phyloP scores from a whole-genome alignment of 1,284 basidiomycete genomes.

The Marasmius fiardii region DNA sequence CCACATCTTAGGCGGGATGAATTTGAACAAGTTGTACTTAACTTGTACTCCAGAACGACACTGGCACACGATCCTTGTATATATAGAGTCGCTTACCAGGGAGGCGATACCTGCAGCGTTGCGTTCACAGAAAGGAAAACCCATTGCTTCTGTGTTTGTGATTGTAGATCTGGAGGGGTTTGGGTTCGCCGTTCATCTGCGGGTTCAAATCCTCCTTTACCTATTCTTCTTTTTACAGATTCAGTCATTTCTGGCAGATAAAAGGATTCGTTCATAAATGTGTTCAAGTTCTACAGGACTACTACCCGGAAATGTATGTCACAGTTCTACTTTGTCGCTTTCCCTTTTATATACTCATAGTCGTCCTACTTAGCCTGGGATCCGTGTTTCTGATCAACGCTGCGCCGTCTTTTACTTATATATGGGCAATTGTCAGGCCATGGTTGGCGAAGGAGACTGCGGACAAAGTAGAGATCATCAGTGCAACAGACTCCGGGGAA shows the following conservation, averaged over 20 bases:
- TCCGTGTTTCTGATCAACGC: conserved; percentile 67
- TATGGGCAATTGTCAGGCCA: conserved; percentile 64
- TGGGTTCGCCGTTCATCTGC: conserved; percentile 44
- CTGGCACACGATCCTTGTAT: conserved; percentile 61
- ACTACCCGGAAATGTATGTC: conserved; percentile 69
- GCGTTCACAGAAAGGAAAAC: conserved; percentile 45
- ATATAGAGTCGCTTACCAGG: conserved; percentile 55
- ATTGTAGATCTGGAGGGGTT: conserved; percentile 69
- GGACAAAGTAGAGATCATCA: conserved; percentile 60
- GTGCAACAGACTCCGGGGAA: conserved; percentile 55
- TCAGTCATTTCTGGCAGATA: conserved; percentile 72
- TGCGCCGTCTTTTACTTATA: conserved; percentile 64
- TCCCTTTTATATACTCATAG: not conserved
- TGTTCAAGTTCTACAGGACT: conserved; percentile 74
- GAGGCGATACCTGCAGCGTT: conserved; percentile 67
- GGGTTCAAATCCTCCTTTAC: not conserved
- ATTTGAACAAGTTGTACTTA: conserved; percentile 59
- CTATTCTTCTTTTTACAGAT: conserved; percentile 28
- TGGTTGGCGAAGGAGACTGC: conserved; percentile 72
- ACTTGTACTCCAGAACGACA: conserved; percentile 57
- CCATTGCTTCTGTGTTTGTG: conserved; percentile 51
- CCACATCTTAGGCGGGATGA: conserved; percentile 56
- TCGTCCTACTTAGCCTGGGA: conserved; percentile 51
- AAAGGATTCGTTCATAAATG: conserved; percentile 55
- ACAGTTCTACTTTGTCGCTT: not conserved